Percentiles rank a stretch among this genome's conserved stretches.
Conservation (phyloP, 345 rosid genomes). For the Eucalyptus regnans region DNA sequence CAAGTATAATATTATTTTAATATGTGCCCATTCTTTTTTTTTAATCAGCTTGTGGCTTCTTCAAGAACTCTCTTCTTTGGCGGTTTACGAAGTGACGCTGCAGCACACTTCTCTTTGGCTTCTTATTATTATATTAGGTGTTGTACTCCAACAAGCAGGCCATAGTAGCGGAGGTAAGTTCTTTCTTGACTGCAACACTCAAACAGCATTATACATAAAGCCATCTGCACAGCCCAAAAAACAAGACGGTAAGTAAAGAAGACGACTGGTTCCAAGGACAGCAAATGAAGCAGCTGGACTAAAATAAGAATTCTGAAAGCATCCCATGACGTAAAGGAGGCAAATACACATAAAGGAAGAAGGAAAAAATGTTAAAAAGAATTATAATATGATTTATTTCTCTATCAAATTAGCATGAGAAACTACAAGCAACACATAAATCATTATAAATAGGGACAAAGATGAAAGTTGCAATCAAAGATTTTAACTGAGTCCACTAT, state of each 20-base stretch:
- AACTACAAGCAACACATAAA: not conserved
- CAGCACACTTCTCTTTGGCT: too few species aligned
- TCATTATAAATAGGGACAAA: not conserved
- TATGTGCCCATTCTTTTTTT: too few species aligned
- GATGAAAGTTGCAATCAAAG: not conserved
- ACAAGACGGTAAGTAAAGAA: not conserved
- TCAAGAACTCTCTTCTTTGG: too few species aligned
- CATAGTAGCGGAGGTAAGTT: slow-evolving; percentile 83
- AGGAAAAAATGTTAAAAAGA: not conserved
- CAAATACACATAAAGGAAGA: not conserved
- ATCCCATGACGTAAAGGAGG: not conserved
- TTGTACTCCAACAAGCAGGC: slow-evolving; percentile 18
- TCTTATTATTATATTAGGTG: too few species aligned
- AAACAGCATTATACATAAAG: slow-evolving; percentile 69
- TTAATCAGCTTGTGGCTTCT: too few species aligned
- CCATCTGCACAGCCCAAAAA: slow-evolving; percentile 50
- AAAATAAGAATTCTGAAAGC: not conserved
- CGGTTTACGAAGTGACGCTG: too few species aligned
- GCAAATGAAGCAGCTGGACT: not conserved
- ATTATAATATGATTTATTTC: not conserved
- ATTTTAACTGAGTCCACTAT: not conserved
- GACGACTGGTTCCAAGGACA: not conserved
- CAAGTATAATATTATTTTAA: too few species aligned
- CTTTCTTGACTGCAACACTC: slow-evolving; percentile 94
- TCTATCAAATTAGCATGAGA: not conserved